A percentile compares a stretch with the other conserved stretches of the same genome.
These are phyloP conservation scores for Aspergillus neoniger DNA, from an alignment of 2,329 filamentous ascomycete genomes.

Conservation along the genomic window DNA sequence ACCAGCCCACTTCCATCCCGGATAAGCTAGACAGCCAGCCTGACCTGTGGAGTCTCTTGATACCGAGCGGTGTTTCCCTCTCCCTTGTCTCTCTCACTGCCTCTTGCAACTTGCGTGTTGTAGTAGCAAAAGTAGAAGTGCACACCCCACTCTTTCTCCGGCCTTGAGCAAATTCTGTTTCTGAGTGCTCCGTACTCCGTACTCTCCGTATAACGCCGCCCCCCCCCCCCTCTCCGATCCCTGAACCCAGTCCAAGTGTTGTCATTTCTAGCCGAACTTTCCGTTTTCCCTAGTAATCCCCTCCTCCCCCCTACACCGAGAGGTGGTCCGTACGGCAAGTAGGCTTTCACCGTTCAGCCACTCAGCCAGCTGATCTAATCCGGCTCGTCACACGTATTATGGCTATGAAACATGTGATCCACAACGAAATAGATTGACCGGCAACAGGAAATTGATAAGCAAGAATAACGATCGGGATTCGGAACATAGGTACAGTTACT, in stretches of 20 bases:
- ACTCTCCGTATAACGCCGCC: background rate
- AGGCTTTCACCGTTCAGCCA: background rate
- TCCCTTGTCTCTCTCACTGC: background rate
- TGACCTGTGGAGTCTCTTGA: conserved; percentile 3
- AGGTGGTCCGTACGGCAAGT: background rate
- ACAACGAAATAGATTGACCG: conserved; percentile 6
- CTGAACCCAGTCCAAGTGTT: conserved; percentile 8
- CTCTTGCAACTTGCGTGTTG: background rate
- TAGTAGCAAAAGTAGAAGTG: background rate
- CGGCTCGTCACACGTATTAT: conserved; percentile 1
- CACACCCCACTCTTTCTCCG: background rate
- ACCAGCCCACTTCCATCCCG: background rate
- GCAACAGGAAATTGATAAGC: background rate
- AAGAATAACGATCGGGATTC: background rate
- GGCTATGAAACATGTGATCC: conserved; percentile 11
- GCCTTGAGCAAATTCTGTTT: conserved; percentile 4
- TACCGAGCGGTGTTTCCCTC: conserved; percentile 6
- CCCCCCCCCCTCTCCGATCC: background rate
- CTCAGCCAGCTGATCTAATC: background rate
- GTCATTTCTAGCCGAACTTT: conserved; percentile 18
- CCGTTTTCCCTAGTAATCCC: conserved; percentile 3
- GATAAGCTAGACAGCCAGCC: conserved; percentile 2
- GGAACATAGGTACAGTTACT: background rate
- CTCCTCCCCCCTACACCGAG: background rate
- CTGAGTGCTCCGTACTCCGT: background rate